Conservation (phyloP, 305 asterid species). For the Stenogyne calaminthoides region DNA sequence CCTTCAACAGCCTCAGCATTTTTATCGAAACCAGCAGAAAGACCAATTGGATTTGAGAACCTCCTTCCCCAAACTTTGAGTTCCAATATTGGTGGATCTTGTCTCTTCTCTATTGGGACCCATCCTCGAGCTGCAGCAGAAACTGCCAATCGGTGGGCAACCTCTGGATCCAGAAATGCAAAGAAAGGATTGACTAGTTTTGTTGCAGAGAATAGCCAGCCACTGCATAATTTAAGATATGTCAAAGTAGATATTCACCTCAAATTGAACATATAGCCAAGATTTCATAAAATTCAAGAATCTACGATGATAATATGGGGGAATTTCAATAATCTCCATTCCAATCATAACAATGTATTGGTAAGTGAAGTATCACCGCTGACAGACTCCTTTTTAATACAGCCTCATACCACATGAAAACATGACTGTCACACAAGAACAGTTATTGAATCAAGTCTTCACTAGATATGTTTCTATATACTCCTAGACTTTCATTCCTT, state of each 20-base stretch:
- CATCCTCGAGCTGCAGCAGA: conserved; percentile 99
- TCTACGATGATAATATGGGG: neutral
- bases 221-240: conserved; percentile 57
- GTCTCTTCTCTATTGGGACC: conserved; percentile 95
- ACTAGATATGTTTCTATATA: neutral
- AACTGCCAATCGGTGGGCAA: conserved; percentile 90
- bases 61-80: conserved; percentile 94
- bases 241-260: conserved; percentile 7
- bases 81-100: conserved; percentile 71
- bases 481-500: conserved; percentile 11
- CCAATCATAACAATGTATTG: conserved; percentile 4
- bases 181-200: conserved; percentile 93
- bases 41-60: conserved; percentile 97
- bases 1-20: conserved; percentile 98
- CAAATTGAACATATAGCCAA: neutral
- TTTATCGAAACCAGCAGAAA: conserved; percentile 94
- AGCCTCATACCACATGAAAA: neutral
- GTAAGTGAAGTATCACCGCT: neutral
- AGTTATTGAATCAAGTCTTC: neutral
- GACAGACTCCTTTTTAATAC: neutral
- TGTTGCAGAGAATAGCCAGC: conserved; percentile 95
- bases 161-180: conserved; percentile 89
- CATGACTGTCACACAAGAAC: neutral
- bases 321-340: neutral
- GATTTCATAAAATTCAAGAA: neutral